Evolutionary conservation across 2,329 filamentous ascomycete genomes (phyloP).

Genomic region (Penicillium fuscoglaucum): DNA sequence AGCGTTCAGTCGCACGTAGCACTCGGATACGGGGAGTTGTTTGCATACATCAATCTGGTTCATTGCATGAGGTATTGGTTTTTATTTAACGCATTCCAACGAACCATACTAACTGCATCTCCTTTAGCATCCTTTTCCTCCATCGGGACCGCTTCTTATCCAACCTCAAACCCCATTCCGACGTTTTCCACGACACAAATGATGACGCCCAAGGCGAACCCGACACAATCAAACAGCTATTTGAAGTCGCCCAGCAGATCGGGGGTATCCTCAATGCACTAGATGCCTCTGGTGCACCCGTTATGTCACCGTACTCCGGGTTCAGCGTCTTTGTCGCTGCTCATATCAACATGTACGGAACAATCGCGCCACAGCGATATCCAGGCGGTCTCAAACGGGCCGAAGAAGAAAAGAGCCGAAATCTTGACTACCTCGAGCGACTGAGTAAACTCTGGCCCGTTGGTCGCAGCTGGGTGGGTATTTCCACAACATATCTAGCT

Average conservation of each 20-base stretch:
- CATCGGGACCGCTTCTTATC: constrained; percentile 38
- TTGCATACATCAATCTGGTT: constrained; percentile 41
- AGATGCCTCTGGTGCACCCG: constrained; percentile 32
- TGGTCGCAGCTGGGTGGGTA: constrained; percentile 36
- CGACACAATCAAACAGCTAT: constrained; percentile 34
- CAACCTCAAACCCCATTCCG: constrained; percentile 29
- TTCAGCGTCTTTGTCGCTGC: constrained; percentile 42
- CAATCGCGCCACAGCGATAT: constrained; percentile 35
- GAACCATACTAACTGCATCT: not conserved
- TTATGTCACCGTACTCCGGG: constrained; percentile 40
- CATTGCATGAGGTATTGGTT: constrained; percentile 38
- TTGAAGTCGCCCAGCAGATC: constrained; percentile 37
- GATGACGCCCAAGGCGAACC: constrained; percentile 18
- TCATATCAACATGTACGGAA: constrained; percentile 43
- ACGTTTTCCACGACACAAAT: constrained; percentile 23
- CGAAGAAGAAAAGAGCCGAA: constrained; percentile 34
- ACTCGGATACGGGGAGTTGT: constrained; percentile 38
- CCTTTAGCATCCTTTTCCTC: constrained; percentile 35
- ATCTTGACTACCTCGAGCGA: constrained; percentile 36
- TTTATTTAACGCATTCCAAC: too few species aligned
- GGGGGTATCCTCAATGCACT: constrained; percentile 33
- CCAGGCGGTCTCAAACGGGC: constrained; percentile 35
- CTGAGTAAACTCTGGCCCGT: constrained; percentile 38
- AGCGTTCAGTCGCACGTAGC: constrained; percentile 38
- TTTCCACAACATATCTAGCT: too few species aligned